Conservation (phyloP, 805 yeast species). For the Teunomyces gatunensis region DNA sequence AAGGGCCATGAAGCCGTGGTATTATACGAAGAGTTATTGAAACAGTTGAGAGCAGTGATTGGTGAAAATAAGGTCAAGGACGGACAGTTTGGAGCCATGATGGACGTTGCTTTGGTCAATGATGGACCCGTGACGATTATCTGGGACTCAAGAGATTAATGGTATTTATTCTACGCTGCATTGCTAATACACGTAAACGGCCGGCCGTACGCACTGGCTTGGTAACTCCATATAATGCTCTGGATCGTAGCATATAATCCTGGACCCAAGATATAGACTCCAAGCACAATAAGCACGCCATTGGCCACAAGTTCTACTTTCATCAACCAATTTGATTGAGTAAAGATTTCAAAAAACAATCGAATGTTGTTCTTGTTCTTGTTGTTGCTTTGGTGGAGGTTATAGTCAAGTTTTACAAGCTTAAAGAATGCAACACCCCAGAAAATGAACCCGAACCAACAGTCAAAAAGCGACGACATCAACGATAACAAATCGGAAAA, state of each 20-base stretch:
- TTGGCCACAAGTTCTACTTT: slow-evolving; percentile 38
- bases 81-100: slow-evolving; percentile 95
- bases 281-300: slow-evolving; percentile 41
- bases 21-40: slow-evolving; percentile 54
- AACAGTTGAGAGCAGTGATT: slow-evolving; percentile 45
- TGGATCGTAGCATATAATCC: slow-evolving; percentile 56
- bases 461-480: slow-evolving; percentile 61
- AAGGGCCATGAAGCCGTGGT: slow-evolving; percentile 60
- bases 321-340: slow-evolving; percentile 22
- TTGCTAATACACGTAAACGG: slow-evolving; percentile 52
- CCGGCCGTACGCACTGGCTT: slow-evolving; percentile 47
- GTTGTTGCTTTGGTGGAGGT: no score
- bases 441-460: slow-evolving; percentile 65
- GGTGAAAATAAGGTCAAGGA: slow-evolving; percentile 71
- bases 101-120: slow-evolving; percentile 85
- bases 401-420: slow-evolving; percentile 14
- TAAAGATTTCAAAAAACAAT: slow-evolving; percentile 24
- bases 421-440: slow-evolving; percentile 60
- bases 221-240: slow-evolving; percentile 52
- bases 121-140: slow-evolving; percentile 93
- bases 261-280: slow-evolving; percentile 57
- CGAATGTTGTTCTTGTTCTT: slow-evolving; percentile 15
- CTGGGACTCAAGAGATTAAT: slow-evolving; percentile 60
- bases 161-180: slow-evolving; percentile 10
- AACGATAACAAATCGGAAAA: slow-evolving; percentile 55